Percentiles rank a stretch among this genome's conserved stretches.
These are phyloP conservation scores for Sarocladium kiliense DNA, from an alignment of 2,329 filamentous ascomycete species.

Conservation along the genomic window DNA sequence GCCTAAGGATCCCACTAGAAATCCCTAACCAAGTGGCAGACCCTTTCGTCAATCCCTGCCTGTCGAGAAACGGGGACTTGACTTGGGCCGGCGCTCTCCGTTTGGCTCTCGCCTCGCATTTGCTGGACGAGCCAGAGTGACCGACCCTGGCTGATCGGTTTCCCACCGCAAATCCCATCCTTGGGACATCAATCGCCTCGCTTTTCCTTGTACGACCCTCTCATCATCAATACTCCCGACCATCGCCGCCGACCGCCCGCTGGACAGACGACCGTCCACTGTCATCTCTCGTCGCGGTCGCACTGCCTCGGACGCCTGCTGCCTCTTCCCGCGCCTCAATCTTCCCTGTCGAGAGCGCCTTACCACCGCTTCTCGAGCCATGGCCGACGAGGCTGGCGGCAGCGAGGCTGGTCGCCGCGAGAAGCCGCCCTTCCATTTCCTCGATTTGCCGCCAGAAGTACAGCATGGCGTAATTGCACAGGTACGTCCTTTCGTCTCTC, in stretches of 20 bases:
- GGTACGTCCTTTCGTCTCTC: background rate
- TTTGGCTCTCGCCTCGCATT: background rate
- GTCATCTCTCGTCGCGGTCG: background rate
- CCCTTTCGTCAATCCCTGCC: background rate
- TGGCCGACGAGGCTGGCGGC: background rate
- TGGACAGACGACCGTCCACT: slow-evolving; percentile 3
- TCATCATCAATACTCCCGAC: background rate
- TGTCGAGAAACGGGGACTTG: background rate
- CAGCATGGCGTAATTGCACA: background rate
- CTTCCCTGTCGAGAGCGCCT: background rate
- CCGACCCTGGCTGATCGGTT: slow-evolving; percentile 3
- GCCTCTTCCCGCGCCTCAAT: background rate
- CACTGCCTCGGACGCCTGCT: slow-evolving; percentile 5
- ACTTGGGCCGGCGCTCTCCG: background rate
- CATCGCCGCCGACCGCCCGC: background rate
- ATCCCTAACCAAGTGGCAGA: background rate
- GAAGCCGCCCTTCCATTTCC: background rate
- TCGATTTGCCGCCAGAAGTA: slow-evolving; percentile 6
- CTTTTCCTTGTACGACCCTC: slow-evolving; percentile 3
- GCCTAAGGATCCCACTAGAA: background rate
- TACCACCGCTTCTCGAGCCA: background rate
- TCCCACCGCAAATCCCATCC: background rate
- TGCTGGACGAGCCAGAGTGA: background rate
- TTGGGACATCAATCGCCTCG: slow-evolving; percentile 2
- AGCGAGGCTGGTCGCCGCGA: background rate